Evolutionary conservation across 352 stramenopile species (phyloP).

Genomic region (Pythium utonaiense): DNA sequence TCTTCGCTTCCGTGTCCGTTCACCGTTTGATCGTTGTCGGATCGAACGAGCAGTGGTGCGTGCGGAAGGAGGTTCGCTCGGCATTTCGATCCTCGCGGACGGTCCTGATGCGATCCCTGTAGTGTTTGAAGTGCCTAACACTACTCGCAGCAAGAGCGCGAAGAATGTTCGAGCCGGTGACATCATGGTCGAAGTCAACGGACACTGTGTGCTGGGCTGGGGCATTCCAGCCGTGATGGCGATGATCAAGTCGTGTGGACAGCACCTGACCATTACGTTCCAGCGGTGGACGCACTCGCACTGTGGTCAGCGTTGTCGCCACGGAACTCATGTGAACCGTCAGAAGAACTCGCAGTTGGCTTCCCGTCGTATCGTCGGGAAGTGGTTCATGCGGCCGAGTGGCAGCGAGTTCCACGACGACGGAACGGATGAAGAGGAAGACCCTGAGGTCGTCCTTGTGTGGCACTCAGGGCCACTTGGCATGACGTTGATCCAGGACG

Average conservation of each 20-base stretch:
- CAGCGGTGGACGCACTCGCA: conserved; percentile 32
- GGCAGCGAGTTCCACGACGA: conserved; percentile 20
- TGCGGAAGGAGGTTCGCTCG: conserved; percentile 36
- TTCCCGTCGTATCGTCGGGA: neutral
- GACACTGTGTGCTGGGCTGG: conserved; percentile 37
- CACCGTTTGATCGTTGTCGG: conserved; percentile 13
- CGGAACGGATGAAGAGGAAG: conserved; percentile 9
- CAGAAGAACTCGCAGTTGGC: neutral
- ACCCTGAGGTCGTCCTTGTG: conserved; percentile 34
- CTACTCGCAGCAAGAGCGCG: neutral
- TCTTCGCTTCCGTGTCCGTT: conserved; percentile 42
- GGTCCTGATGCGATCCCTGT: conserved; percentile 41
- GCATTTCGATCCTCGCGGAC: conserved; percentile 43
- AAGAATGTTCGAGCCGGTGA: conserved; percentile 34
- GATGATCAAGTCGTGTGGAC: conserved; percentile 30
- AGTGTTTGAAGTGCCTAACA: conserved; percentile 31
- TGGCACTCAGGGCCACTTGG: conserved; percentile 49
- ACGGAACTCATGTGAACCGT: conserved; percentile 1
- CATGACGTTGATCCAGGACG: conserved; percentile 48
- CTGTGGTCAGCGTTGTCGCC: conserved; percentile 13
- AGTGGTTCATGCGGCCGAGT: conserved; percentile 10
- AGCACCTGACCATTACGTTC: conserved; percentile 50
- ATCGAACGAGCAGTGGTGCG: conserved; percentile 37
- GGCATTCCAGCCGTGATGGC: conserved; percentile 38
- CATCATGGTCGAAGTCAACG: conserved; percentile 55